Percentiles rank a stretch among this genome's conserved stretches.
phyloP scores from a whole-genome alignment of 108 stramenopile genomes.

The Parmales sp. region DNA sequence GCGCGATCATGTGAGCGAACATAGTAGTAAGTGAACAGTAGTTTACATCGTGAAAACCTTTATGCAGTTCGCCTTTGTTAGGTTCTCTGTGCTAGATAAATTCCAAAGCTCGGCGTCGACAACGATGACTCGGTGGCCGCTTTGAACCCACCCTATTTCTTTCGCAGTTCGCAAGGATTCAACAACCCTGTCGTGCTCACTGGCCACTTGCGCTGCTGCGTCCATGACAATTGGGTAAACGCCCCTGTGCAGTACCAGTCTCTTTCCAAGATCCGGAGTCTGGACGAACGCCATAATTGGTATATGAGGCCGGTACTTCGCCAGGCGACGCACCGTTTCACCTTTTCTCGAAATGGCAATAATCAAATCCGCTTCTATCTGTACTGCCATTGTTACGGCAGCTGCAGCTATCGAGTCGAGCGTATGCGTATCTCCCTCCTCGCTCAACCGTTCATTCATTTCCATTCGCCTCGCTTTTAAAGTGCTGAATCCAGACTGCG shows the following conservation, averaged over 20 bases:
- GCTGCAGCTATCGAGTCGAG: background rate
- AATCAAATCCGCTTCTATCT: conserved; percentile 21
- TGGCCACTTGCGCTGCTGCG: background rate
- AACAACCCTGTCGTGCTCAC: conserved; percentile 1
- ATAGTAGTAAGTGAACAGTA: background rate
- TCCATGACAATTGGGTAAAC: conserved; percentile 45
- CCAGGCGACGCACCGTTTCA: conserved; percentile 1
- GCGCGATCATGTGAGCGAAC: background rate
- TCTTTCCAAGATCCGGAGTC: conserved; percentile 55
- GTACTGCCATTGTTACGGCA: background rate
- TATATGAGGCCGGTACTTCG: conserved; percentile 49
- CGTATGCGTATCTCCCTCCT: background rate
- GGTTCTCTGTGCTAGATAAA: background rate
- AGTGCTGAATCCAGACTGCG: too few relatives aligned
- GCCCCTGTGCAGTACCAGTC: conserved; percentile 63
- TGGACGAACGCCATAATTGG: conserved; percentile 70
- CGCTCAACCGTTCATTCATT: background rate
- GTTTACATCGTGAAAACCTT: conserved; percentile 1
- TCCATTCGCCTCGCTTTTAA: background rate
- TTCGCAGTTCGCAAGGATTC: conserved; percentile 1
- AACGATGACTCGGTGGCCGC: conserved; percentile 3
- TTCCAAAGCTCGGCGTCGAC: conserved; percentile 10
- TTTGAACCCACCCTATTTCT: background rate
- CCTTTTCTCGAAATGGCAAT: conserved; percentile 21
- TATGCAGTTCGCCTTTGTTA: conserved; percentile 8